Evolutionary conservation across 176 grass and related monocot species (phyloP).

Genomic region (Cenchrus purpureus): DNA sequence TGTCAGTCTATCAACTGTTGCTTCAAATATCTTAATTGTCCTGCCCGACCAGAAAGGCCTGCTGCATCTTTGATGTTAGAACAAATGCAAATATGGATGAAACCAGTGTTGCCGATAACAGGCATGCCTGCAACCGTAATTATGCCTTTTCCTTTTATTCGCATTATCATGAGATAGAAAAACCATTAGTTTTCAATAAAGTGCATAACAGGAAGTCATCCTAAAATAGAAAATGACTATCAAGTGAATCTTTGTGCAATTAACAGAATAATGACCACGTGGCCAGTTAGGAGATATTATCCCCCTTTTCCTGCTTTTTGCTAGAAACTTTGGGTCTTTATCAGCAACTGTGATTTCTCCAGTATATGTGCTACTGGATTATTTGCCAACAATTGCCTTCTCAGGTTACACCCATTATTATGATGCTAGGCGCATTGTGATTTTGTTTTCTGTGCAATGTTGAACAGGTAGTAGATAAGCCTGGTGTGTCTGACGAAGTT

Average conservation of each 20-base stretch:
- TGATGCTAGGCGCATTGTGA: not conserved
- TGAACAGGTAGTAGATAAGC: slow-evolving; percentile 53
- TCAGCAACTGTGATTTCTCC: slow-evolving; percentile 21
- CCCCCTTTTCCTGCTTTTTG: not conserved
- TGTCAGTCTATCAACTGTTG: not conserved
- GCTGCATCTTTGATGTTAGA: not conserved
- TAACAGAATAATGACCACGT: not conserved
- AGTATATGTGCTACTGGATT: slow-evolving; percentile 4
- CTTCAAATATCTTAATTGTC: not conserved
- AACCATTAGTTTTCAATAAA: not conserved
- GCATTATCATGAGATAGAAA: not conserved
- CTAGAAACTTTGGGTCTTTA: not conserved
- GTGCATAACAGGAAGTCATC: not conserved
- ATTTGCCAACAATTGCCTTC: not conserved
- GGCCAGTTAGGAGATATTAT: not conserved
- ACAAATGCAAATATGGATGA: not conserved
- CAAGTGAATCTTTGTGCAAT: not conserved
- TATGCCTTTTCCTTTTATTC: not conserved
- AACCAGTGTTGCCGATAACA: not conserved
- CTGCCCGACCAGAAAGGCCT: not conserved
- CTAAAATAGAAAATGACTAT: slow-evolving; percentile 2
- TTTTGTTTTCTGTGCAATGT: slow-evolving; percentile 23
- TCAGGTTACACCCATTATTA: not conserved
- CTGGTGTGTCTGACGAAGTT: slow-evolving; percentile 29
- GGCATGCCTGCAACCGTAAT: not conserved